phyloP scores from a whole-genome alignment of 768 basidiomycete species.

The Suillus clintonianus region DNA sequence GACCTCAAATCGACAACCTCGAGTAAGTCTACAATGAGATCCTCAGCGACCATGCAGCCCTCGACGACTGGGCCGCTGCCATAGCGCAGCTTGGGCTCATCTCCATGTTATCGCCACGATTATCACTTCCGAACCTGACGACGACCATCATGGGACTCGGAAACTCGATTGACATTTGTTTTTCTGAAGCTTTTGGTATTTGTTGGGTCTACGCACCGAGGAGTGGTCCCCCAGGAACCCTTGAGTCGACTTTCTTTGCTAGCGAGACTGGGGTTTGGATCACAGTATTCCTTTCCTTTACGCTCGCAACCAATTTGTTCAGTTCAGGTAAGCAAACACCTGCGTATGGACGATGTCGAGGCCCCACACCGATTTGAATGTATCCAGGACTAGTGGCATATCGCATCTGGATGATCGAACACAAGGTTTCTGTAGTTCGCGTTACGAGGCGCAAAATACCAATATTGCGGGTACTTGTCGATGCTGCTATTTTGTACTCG shows the following conservation, averaged over 20 bases:
- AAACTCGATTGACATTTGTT: not conserved
- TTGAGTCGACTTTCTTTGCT: slow-evolving; percentile 24
- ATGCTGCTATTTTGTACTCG: slow-evolving; percentile 41
- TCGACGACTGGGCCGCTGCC: too few relatives aligned
- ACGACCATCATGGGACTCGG: too few relatives aligned
- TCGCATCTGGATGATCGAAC: slow-evolving; percentile 32
- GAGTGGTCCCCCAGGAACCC: too few relatives aligned
- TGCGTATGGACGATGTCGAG: not conserved
- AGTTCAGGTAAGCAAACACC: slow-evolving; percentile 26
- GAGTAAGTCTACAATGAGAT: too few relatives aligned
- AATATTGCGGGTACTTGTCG: slow-evolving; percentile 35
- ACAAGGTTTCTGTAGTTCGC: slow-evolving; percentile 4
- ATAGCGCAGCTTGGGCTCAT: too few relatives aligned
- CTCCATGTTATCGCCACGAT: too few relatives aligned
- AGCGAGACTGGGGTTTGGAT: slow-evolving; percentile 32
- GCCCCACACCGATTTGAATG: not conserved
- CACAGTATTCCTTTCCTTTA: slow-evolving; percentile 31
- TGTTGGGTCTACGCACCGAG: slow-evolving; percentile 11
- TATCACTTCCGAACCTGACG: too few relatives aligned
- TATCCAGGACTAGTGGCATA: slow-evolving; percentile 28
- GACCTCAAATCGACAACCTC: too few relatives aligned
- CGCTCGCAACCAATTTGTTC: slow-evolving; percentile 34
- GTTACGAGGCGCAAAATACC: not conserved
- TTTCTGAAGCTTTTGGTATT: slow-evolving; percentile 18
- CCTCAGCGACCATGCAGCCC: too few relatives aligned